Conservation (phyloP, 306 rosid species). For the Benincasa hispida region DNA sequence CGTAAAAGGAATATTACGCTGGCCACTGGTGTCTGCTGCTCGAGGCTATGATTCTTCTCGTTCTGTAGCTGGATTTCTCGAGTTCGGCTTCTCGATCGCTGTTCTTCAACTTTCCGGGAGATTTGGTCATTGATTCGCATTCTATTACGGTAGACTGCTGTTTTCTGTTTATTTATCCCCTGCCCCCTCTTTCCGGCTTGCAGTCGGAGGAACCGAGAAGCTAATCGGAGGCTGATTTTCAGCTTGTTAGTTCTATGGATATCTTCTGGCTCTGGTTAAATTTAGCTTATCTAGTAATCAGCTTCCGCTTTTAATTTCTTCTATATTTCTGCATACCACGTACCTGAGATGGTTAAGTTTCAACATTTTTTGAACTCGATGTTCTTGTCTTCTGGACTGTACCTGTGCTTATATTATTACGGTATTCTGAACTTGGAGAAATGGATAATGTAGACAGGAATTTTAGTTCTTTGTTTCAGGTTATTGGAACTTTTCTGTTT, state of each 20-base stretch:
- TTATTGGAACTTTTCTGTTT: not conserved
- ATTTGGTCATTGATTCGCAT: not conserved
- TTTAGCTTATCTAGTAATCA: not conserved
- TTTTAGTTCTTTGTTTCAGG: not conserved
- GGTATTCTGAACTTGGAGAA: not conserved
- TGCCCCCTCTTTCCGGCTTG: not conserved
- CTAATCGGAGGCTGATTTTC: not conserved
- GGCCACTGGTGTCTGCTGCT: not conserved
- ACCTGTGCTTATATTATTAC: not conserved
- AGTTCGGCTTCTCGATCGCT: not conserved
- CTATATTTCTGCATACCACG: not conserved
- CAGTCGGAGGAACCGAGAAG: not conserved
- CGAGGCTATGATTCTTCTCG: not conserved
- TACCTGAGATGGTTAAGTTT: not conserved
- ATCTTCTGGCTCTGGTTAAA: not conserved
- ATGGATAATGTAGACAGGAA: not conserved
- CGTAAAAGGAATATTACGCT: not conserved
- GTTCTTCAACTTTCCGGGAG: not conserved
- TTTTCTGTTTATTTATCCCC: not conserved
- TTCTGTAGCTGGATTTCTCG: not conserved
- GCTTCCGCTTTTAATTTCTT: not conserved
- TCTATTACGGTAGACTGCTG: not conserved
- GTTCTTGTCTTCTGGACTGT: not conserved
- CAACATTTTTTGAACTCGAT: not conserved
- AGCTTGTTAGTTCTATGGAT: not conserved